These are phyloP conservation scores for Tetrastigma voinierianum DNA, from an alignment of 164 flowering plant species.

Conservation along the genomic window DNA sequence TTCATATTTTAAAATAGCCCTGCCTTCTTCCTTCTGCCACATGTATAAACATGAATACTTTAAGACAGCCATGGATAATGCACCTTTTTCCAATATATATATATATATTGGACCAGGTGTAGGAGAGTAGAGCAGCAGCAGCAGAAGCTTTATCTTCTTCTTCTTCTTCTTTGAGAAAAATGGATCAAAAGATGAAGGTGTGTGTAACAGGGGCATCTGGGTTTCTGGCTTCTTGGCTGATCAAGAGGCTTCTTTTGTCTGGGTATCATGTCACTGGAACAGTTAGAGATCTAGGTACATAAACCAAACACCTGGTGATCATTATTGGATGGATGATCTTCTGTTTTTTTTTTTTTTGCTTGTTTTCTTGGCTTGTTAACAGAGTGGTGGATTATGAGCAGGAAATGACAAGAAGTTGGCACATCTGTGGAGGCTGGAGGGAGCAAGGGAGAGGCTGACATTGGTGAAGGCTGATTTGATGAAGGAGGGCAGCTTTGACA, in stretches of 20 bases:
- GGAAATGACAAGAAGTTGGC: conserved; percentile 60
- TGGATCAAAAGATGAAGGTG: conserved; percentile 34
- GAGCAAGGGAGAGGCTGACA: conserved; percentile 76
- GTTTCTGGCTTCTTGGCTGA: conserved; percentile 66
- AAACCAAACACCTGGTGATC: neutral
- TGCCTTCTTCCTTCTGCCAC: too few species aligned
- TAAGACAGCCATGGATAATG: too few species aligned
- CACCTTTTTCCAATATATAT: too few species aligned
- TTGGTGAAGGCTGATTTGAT: conserved; percentile 73
- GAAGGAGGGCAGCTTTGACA: conserved; percentile 83
- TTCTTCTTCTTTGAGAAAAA: neutral
- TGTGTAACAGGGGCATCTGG: conserved; percentile 81
- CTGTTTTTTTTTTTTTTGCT: neutral
- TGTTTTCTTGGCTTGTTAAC: neutral
- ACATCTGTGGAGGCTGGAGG: conserved; percentile 72
- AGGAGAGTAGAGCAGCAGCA: too few species aligned
- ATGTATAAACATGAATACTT: too few species aligned
- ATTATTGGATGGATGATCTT: neutral
- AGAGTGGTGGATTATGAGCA: conserved; percentile 11
- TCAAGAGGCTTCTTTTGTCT: conserved; percentile 54
- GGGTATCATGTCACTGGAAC: conserved; percentile 64
- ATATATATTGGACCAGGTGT: too few species aligned
- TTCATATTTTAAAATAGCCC: too few species aligned
- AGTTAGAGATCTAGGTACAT: conserved; percentile 58
- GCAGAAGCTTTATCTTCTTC: too few species aligned